Evolutionary conservation across 495 filamentous ascomycete genomes (phyloP).

Genomic region (Hypoxylon fragiforme): DNA sequence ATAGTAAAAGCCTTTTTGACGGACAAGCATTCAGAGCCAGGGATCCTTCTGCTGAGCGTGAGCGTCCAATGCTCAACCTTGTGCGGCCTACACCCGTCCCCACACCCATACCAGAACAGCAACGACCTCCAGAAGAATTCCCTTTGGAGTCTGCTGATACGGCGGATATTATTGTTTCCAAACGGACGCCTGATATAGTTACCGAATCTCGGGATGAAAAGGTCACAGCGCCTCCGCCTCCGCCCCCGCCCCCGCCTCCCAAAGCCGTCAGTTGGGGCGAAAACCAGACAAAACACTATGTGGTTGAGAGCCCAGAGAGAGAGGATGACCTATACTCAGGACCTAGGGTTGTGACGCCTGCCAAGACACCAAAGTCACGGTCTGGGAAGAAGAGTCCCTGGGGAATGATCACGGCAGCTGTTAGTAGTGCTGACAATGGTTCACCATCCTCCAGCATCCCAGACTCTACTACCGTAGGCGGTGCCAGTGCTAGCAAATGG

Average conservation of each 20-base stretch:
- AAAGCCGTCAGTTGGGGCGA: slow-evolving; percentile 64
- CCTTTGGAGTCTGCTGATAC: slow-evolving; percentile 17
- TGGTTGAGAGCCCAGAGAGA: slow-evolving; percentile 57
- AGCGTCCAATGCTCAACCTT: slow-evolving; percentile 55
- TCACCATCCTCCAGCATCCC: slow-evolving; percentile 34
- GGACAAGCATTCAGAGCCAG: slow-evolving; percentile 44
- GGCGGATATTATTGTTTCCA: slow-evolving; percentile 6
- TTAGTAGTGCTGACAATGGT: slow-evolving; percentile 38
- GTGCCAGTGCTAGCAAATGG: slow-evolving; percentile 38
- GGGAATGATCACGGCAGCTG: slow-evolving; percentile 46
- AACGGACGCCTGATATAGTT: slow-evolving; percentile 6
- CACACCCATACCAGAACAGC: slow-evolving; percentile 48
- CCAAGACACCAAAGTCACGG: slow-evolving; percentile 32
- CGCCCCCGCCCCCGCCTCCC: slow-evolving; percentile 33
- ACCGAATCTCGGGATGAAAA: slow-evolving; percentile 26
- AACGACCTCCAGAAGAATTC: slow-evolving; percentile 17
- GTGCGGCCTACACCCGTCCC: slow-evolving; percentile 55
- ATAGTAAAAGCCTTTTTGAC: slow-evolving; percentile 6
- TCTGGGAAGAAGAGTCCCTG: slow-evolving; percentile 42
- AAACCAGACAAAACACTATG: slow-evolving; percentile 63
- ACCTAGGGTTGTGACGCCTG: slow-evolving; percentile 30
- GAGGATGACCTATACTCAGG: slow-evolving; percentile 35
- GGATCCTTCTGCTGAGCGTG: slow-evolving; percentile 53
- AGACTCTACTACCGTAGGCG: slow-evolving; percentile 46
- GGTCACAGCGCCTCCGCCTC: slow-evolving; percentile 35